Evolutionary conservation across 1,284 basidiomycete genomes (phyloP), one percentile per base, ranked within the genome.

Genomic region (Heliocybe sulcata): DNA sequence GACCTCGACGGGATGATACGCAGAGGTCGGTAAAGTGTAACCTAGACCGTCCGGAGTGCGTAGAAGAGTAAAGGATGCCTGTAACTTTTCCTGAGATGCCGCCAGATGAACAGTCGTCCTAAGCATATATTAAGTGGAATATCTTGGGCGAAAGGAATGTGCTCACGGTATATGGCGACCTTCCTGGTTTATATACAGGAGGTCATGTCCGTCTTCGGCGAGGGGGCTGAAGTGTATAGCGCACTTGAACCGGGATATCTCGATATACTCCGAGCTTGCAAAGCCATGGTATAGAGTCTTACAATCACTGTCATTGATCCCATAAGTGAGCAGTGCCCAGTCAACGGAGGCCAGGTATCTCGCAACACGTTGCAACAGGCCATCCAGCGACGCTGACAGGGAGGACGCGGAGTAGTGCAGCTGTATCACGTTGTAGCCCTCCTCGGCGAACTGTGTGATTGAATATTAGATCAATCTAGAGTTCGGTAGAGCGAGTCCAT

Each of bases 291-390:
- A 47, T n/a, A 64, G 54, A 27, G 56, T 26, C 20, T 60, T 59
- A 22, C 65, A 64, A 54, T 64, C 64, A 35, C 62, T 57, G 23
- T 59, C 53, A 9, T 55, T 23, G 20, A 77, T 57, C 8, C 72
- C 75, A 54, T 71, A 76, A n/a, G 71, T 69, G 51, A 75, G 50
- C 19, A 77, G 59, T 11, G 65, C 75, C 70, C 72, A 73, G 35
- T 60, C 59, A n/a, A 54, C 35, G 29, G 53, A 56, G 20, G 42
- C 49, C 2, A 49, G 4, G n/a, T 49, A 57, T 50, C 22, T 55
- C 51, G 35, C 66, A 55, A 45, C 59, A 42, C 16, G n/a, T 52
- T 20, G 29, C 53, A 23, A 56, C 62, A 56, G 60, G 57, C 63
- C 58, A 10, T 51, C 25, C 26, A 70, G 58, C 16, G 35, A 59